Base-by-base conservation (phyloP, 352 stramenopile species). In the Phytopythium chamaehyphon region DNA sequence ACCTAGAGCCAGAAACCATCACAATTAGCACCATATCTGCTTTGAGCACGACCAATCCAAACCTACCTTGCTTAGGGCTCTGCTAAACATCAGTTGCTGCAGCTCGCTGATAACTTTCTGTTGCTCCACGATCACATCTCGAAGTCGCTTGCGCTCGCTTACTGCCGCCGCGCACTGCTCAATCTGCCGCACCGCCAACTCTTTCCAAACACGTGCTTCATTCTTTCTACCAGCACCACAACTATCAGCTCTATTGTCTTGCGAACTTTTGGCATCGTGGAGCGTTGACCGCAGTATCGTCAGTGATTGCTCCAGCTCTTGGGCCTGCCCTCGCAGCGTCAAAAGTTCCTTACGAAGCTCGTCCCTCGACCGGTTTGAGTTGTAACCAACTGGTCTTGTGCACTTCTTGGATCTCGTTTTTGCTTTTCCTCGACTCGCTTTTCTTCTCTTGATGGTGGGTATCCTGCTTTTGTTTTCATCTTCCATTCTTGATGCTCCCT, bases 111-210 rank as follows among this genome's bases (percentile, higher is more conserved):
- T 58, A 6, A 54, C 1, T 8, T 51, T 49, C 5, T 44, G 21
- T 14, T 43, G 31, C 1, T 24, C 47, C 16, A 55, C 26, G 12
- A 68, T 23, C n/a, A 47, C 40, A 0, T 40, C 36, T 21, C 49
- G 42, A 2, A 68, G 47, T 6, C 51, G 24, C 5, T 51, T 50
- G 11, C 50, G 55, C 14, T 48, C 28, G 6, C 59, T 40, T 15
- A 64, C 60, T 2, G 47, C 60, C n/a, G 50, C 18, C 19, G 44
- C 0, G 21, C 60, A 51, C 21, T 48, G 48, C 35, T 63, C 55
- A 21, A 57, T 22, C 22, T 67, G 55, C n/a, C 60, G 37, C 10
- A 19, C n/a, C 1, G 50, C 50, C 21, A 67, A 28, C 14, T 57
- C 56, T 36, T 31, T 39, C 60, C 60, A 63, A 1, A 59, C 47